phyloP scores from a whole-genome alignment of 2,329 filamentous ascomycete species.

The Hypocrella siamensis region DNA sequence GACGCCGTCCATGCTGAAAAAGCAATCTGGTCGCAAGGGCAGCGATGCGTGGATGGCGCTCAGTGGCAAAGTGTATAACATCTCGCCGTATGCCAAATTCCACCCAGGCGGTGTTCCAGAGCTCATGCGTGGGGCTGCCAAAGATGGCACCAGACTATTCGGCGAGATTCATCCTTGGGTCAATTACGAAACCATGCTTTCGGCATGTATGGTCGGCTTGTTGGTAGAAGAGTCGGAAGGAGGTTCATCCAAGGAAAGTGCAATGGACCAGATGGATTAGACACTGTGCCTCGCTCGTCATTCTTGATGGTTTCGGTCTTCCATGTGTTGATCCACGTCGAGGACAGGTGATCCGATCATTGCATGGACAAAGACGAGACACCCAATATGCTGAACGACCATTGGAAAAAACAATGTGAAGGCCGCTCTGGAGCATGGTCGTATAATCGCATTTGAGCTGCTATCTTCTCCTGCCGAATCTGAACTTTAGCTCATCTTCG shows the following conservation, averaged over 20 bases:
- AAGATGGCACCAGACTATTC: constrained; percentile 48
- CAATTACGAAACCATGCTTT: constrained; percentile 55
- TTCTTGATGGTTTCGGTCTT: no score
- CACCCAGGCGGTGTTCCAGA: constrained; percentile 79
- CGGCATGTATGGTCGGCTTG: constrained; percentile 46
- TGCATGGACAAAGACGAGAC: no score
- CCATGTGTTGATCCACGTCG: no score
- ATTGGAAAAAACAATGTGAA: no score
- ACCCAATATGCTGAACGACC: no score
- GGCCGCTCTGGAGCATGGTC: no score
- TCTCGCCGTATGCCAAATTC: constrained; percentile 76
- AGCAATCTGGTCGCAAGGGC: constrained; percentile 68
- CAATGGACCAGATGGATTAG: constrained; percentile 48
- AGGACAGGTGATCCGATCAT: no score
- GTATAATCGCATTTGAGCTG: background rate
- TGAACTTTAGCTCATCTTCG: constrained; percentile 41
- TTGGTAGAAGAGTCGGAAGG: constrained; percentile 39
- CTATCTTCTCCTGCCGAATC: constrained; percentile 34
- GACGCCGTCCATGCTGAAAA: constrained; percentile 64
- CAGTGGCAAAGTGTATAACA: constrained; percentile 85
- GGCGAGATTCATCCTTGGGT: constrained; percentile 57
- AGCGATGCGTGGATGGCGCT: constrained; percentile 83
- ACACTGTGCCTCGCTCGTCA: no score
- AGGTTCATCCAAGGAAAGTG: constrained; percentile 16
- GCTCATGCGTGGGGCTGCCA: constrained; percentile 45